A percentile compares a stretch with the other conserved stretches of the same genome.
These are phyloP conservation scores for Leucosporidium creatinivorum DNA, from an alignment of 768 basidiomycete genomes.

Conservation along the genomic window DNA sequence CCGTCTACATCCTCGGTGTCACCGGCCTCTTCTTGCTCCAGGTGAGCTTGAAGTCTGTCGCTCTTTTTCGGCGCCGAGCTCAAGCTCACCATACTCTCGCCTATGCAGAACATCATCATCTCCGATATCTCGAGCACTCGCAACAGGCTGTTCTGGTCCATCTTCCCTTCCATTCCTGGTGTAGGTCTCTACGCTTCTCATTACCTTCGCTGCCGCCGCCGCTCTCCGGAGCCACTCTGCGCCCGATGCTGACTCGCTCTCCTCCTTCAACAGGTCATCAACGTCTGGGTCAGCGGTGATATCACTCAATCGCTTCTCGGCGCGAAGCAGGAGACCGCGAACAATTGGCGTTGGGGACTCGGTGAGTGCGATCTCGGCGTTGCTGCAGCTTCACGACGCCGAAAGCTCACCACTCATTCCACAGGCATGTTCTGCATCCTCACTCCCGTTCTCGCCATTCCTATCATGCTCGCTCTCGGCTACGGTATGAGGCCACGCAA, in stretches of 20 bases:
- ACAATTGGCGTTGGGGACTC: constrained; percentile 22
- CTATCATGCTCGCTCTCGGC: constrained; percentile 39
- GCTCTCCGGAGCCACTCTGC: too few species aligned
- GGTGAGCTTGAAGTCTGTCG: constrained; percentile 28
- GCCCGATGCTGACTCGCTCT: not conserved
- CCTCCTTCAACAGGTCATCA: constrained; percentile 28
- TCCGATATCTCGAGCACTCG: constrained; percentile 29
- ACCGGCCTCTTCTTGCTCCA: constrained; percentile 39
- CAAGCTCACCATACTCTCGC: not conserved
- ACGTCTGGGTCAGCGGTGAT: constrained; percentile 38
- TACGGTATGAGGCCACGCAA: constrained; percentile 23
- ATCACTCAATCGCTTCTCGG: constrained; percentile 33
- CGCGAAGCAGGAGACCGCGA: constrained; percentile 3
- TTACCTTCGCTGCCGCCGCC: too few species aligned
- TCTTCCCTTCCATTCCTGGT: constrained; percentile 39
- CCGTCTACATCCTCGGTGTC: constrained; percentile 40
- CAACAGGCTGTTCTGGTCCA: constrained; percentile 37
- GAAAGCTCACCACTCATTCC: too few species aligned
- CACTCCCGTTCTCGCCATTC: constrained; percentile 36
- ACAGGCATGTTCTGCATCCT: constrained; percentile 39
- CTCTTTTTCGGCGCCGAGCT: constrained; percentile 9
- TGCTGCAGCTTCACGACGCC: too few species aligned
- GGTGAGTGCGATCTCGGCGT: too few species aligned
- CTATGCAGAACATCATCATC: constrained; percentile 33
- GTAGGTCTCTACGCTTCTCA: not conserved